Conservation (phyloP, 129 eudicot species). For the Dittrichia graveolens region DNA sequence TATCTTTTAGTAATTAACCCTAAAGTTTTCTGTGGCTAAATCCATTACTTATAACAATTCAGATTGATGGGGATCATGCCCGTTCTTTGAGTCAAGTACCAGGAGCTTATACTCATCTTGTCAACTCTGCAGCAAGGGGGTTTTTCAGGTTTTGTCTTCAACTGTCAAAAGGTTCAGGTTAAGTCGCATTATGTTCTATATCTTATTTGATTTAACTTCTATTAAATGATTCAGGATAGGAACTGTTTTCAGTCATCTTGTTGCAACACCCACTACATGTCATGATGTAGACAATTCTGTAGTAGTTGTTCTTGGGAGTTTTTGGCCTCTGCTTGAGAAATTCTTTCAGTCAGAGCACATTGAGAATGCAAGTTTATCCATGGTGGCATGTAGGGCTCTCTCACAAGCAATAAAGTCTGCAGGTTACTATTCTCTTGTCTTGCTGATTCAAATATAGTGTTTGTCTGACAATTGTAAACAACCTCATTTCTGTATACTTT, state of each 20-base stretch:
- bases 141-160: slow-evolving; percentile 61
- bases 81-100: slow-evolving; percentile 62
- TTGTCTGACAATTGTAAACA: background rate
- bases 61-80: slow-evolving; percentile 62
- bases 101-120: slow-evolving; percentile 49
- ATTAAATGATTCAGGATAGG: slow-evolving; percentile 63
- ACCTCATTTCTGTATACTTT: slow-evolving; percentile 5
- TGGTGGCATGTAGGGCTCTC: slow-evolving; percentile 94
- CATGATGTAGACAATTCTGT: slow-evolving; percentile 58
- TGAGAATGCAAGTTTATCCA: slow-evolving; percentile 66
- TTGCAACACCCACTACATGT: slow-evolving; percentile 45
- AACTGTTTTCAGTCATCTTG: slow-evolving; percentile 68
- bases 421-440: slow-evolving; percentile 40
- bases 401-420: slow-evolving; percentile 84
- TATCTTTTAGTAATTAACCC: background rate
- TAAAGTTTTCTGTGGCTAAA: background rate
- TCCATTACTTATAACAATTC: slow-evolving; percentile 19
- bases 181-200: too few species aligned
- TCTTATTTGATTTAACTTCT: background rate
- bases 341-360: slow-evolving; percentile 65
- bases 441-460: slow-evolving; percentile 10
- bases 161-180: slow-evolving; percentile 1
- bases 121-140: slow-evolving; percentile 73
- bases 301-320: slow-evolving; percentile 50
- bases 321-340: slow-evolving; percentile 93